Evolutionary conservation across 805 yeast genomes (phyloP), one percentile per base, ranked within the genome.

Genomic region (Pichia kluyveri): DNA sequence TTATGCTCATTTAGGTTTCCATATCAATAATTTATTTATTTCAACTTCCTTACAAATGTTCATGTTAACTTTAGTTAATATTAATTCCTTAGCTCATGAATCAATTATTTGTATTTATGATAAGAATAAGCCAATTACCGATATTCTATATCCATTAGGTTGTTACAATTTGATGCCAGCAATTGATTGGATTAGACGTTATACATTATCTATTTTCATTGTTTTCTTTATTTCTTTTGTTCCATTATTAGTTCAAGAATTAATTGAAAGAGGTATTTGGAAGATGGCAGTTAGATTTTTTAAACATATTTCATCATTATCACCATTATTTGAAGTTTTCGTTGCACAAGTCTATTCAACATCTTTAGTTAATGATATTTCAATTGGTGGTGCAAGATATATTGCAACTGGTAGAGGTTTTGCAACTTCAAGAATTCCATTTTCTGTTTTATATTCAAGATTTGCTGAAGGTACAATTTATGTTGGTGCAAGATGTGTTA

Each of bases 1-100:
- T 70, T 85, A 83, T 67, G 95, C 91, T 17, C 95, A 85, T 66
- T 82, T 88, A 52, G 95, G 95, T 66, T 85, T 85, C 76, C 95
- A 85, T 66, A 73, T 85, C 66, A 85, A 85, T 65, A 85, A 85
- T 64, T 71, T 82, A 63, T 83, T 85, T 67, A 85, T 85, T 69
- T 84, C 82, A 59, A 65, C 85, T 55, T 84, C 93, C 23, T 71
- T 85, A 55, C 87, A 84, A 65, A 60, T 82, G 59, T 85, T 85
- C 61, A 75, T 82, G 71, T 69, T 85, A 59, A 80, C 86, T 23
- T 69, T 81, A 57, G 79, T 83, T 34, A 84, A 85, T 66, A 68
- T 85, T 67, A 82, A 82, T 54, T 68, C 89, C n/a, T 68, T 85
- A 56, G 82, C 87, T 31, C 83, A 81, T 60, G 89, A 83, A 64